A percentile compares a stretch with the other conserved stretches of the same genome.
These are phyloP conservation scores for Capronia epimyces DNA, from an alignment of 2,329 filamentous ascomycete species.

Conservation along the genomic window DNA sequence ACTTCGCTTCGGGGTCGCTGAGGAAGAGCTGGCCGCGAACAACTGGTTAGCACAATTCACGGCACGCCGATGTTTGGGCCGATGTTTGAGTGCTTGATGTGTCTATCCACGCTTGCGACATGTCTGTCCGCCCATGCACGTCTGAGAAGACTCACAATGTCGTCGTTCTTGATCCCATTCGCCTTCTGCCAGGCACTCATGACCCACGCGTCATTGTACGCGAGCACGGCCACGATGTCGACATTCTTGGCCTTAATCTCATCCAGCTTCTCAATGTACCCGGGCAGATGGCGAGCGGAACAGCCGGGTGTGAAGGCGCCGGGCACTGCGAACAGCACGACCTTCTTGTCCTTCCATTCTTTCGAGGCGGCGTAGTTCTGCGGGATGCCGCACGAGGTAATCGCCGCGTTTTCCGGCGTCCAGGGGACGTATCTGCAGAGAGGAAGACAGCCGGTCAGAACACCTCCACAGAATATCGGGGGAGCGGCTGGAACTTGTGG, in stretches of 20 bases:
- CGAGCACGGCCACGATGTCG: slow-evolving; percentile 74
- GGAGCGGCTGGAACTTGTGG: too few species aligned
- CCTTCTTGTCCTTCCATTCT: slow-evolving; percentile 65
- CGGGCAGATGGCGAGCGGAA: slow-evolving; percentile 72
- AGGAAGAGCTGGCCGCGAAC: slow-evolving; percentile 59
- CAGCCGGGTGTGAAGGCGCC: slow-evolving; percentile 85
- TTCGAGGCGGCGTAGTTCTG: slow-evolving; percentile 74
- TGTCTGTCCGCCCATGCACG: too few species aligned
- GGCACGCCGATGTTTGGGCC: not conserved
- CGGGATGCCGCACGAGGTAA: slow-evolving; percentile 73
- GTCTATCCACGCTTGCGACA: too few species aligned
- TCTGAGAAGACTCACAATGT: slow-evolving; percentile 59
- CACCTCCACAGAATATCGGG: too few species aligned
- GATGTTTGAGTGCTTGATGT: not conserved
- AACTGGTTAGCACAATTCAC: slow-evolving; percentile 10
- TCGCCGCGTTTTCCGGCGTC: slow-evolving; percentile 59
- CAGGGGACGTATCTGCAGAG: slow-evolving; percentile 66
- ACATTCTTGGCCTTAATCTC: slow-evolving; percentile 74
- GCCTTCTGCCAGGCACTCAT: slow-evolving; percentile 90
- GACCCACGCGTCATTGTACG: slow-evolving; percentile 79
- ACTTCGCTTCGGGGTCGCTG: slow-evolving; percentile 65
- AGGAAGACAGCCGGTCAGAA: not conserved
- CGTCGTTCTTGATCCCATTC: slow-evolving; percentile 68
- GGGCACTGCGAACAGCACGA: slow-evolving; percentile 63
- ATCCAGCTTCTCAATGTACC: slow-evolving; percentile 67